Base-by-base conservation (phyloP, 2,329 filamentous ascomycete genomes). In the Epichloe brachyelytri region DNA sequence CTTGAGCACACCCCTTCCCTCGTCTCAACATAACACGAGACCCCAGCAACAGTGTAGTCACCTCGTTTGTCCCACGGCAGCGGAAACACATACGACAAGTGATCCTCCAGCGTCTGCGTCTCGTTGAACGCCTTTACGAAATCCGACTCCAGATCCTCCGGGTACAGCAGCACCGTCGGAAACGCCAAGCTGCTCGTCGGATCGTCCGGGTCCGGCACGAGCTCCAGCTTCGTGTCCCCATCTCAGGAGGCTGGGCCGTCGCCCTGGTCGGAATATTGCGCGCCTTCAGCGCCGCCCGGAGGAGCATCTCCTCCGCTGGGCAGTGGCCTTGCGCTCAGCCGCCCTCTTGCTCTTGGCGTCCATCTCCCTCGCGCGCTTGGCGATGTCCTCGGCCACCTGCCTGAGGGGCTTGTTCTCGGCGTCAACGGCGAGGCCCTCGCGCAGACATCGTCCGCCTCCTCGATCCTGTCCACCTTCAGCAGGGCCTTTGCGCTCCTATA, bases 1-100 rank as follows among this genome's bases (percentile, higher is more conserved):
- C 71, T 95, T 96, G 60, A 95, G 80, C 60, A 98, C 66, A 0
- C 90, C 89, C 89, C 89, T 0, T 74, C 72, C 4, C 70, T 69
- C 0, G 89, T 97, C 72, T 96, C 89, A 73, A 95, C 85, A 66
- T 88, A 97, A 61, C 88, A 93, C 58, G 95, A 89, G 4, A 95
- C 87, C 1, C 68, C 72, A 0, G 73, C 72, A 1, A 75, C 59
- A 1, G 71, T 77, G 66, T 95, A 96, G 60, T 81, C 81, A 2
- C 75, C 68, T 54, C 76, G 71, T 15, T 66, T 62, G 60, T 97
- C 93, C 93, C 93, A 98, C 12, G 89, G 88, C 60, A 89, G 68
- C 2, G 90, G 91, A 52, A 98, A 79, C 10, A 97, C 83, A 61
- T 96, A 95, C 3, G 75, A 74, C 47, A 98, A 72, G 66, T 96